phyloP scores from a whole-genome alignment of 139 green algal genomes.

The Ostreobium quekettii region DNA sequence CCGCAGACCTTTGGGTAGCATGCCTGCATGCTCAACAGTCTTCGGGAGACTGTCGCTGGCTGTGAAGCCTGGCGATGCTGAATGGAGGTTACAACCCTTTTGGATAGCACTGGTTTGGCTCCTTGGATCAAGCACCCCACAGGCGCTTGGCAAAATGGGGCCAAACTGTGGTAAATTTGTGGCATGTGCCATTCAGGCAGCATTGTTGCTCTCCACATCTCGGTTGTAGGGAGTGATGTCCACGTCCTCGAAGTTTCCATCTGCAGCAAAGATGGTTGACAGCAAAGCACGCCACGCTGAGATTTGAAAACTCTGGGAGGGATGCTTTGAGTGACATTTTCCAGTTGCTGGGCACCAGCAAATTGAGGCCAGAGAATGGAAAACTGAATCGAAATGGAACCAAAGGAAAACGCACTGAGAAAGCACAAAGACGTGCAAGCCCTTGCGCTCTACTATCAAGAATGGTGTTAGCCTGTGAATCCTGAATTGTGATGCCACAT shows the following conservation, averaged over 20 bases:
- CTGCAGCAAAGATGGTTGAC: slow-evolving; percentile 12
- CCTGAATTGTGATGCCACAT: not conserved
- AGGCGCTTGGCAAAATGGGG: no score
- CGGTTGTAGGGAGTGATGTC: slow-evolving; percentile 26
- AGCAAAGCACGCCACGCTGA: not conserved
- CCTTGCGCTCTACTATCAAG: not conserved
- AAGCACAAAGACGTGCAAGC: not conserved
- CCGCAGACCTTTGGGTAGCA: no score
- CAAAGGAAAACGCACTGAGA: not conserved
- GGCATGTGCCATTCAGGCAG: no score
- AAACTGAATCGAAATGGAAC: not conserved
- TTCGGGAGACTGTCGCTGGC: no score
- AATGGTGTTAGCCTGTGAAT: not conserved
- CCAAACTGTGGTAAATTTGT: no score
- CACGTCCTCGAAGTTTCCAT: slow-evolving; percentile 24
- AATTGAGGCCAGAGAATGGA: not conserved
- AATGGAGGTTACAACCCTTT: no score
- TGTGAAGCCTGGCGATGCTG: no score
- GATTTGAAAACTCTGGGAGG: not conserved
- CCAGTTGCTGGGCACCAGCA: not conserved
- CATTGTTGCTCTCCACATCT: no score
- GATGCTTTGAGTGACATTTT: not conserved
- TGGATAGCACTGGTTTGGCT: no score
- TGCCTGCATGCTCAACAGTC: no score
- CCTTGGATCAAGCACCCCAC: no score